Evolutionary conservation across 2,329 filamentous ascomycete species (phyloP).

Genomic region (Alternaria brassicae): DNA sequence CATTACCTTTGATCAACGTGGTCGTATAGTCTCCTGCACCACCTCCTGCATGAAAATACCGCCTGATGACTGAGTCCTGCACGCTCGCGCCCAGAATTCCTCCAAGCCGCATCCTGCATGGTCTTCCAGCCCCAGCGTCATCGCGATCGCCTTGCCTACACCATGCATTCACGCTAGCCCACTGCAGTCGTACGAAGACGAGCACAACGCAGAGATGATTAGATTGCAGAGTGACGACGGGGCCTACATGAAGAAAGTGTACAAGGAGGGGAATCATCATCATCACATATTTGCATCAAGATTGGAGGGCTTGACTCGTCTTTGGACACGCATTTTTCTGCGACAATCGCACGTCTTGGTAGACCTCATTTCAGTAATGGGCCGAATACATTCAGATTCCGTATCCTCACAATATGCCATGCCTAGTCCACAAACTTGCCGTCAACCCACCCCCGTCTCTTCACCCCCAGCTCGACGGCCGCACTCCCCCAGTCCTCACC

Average conservation of each 20-base stretch:
- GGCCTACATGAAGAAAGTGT: not conserved
- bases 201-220: not conserved
- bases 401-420: not conserved
- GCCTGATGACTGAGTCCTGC: not conserved
- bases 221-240: not conserved
- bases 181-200: slow-evolving; percentile 1
- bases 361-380: not conserved
- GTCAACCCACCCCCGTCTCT: slow-evolving; percentile 82
- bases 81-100: slow-evolving; percentile 14
- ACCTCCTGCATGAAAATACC: not conserved
- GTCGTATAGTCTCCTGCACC: slow-evolving; percentile 24
- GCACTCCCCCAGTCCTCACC: slow-evolving; percentile 95
- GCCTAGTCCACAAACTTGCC: slow-evolving; percentile 65
- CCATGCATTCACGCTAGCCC: slow-evolving; percentile 10
- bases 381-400: not conserved
- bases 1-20: slow-evolving; percentile 5
- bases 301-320: not conserved
- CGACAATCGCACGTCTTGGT: not conserved
- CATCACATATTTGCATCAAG: not conserved
- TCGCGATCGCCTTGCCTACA: slow-evolving; percentile 22
- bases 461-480: slow-evolving; percentile 91
- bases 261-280: not conserved
- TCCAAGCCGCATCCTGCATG: slow-evolving; percentile 14
- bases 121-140: slow-evolving; percentile 37
- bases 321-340: not conserved